Percentiles rank a stretch among this genome's conserved stretches.
These are phyloP conservation scores for Sistotremastrum niveocremeum DNA, from an alignment of 768 basidiomycete genomes.

Conservation along the genomic window DNA sequence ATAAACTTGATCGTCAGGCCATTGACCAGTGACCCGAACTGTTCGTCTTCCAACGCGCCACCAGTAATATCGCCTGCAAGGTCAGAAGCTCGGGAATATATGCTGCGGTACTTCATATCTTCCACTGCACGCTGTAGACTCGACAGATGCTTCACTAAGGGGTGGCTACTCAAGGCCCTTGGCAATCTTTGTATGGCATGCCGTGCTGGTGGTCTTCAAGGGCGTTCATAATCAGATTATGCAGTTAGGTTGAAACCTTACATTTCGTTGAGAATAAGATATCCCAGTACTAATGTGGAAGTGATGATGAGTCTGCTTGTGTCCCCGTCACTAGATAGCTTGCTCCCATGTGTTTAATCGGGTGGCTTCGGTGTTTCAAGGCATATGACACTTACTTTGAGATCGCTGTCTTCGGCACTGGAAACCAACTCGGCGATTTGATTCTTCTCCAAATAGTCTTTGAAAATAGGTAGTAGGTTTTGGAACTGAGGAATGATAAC, in stretches of 20 bases:
- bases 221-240: neutral
- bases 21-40: constrained; percentile 27
- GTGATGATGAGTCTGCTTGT: constrained; percentile 36
- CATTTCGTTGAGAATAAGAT: constrained; percentile 53
- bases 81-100: constrained; percentile 39
- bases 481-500: constrained; percentile 2
- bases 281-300: constrained; percentile 48
- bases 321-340: constrained; percentile 27
- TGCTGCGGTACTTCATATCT: constrained; percentile 40
- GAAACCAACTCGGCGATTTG: constrained; percentile 30
- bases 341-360: constrained; percentile 1
- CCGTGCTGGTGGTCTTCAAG: constrained; percentile 41
- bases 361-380: neutral
- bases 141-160: constrained; percentile 33
- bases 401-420: constrained; percentile 21
- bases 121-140: constrained; percentile 35
- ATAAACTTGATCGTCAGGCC: constrained; percentile 24
- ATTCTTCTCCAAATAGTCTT: constrained; percentile 30
- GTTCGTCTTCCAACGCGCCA: constrained; percentile 29
- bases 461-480: constrained; percentile 32
- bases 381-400: constrained; percentile 28
- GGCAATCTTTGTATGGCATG: constrained; percentile 45
- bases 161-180: constrained; percentile 26
- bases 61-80: constrained; percentile 32
- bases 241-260: constrained; percentile 20